Conservation (phyloP, 352 stramenopile genomes). For the Thraustotheca clavata region DNA sequence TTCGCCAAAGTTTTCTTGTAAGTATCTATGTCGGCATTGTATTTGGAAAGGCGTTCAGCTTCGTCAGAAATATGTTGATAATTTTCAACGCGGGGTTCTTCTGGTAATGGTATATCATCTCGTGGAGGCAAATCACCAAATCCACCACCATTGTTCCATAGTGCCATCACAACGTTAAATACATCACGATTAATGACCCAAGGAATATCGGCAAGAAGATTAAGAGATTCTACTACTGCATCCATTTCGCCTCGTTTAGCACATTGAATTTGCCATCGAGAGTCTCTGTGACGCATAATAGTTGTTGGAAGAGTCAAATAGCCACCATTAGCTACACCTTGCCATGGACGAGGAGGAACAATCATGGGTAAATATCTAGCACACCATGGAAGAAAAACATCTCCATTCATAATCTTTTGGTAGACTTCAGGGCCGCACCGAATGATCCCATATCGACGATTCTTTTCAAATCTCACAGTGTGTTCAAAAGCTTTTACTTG, state of each 20-base stretch:
- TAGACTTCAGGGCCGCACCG: slow-evolving; percentile 35
- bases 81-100: slow-evolving; percentile 39
- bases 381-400: slow-evolving; percentile 66
- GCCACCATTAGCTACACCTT: slow-evolving; percentile 78
- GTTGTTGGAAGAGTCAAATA: slow-evolving; percentile 90
- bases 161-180: slow-evolving; percentile 83
- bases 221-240: slow-evolving; percentile 86
- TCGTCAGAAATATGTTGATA: slow-evolving; percentile 57
- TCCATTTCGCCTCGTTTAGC: slow-evolving; percentile 80
- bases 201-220: slow-evolving; percentile 86
- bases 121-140: slow-evolving; percentile 91
- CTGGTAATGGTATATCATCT: slow-evolving; percentile 47
- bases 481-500: slow-evolving; percentile 45
- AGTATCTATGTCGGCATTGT: slow-evolving; percentile 21
- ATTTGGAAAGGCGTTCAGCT: slow-evolving; percentile 17
- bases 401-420: slow-evolving; percentile 39
- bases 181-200: slow-evolving; percentile 95
- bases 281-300: slow-evolving; percentile 88
- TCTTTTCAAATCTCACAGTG: slow-evolving; percentile 72
- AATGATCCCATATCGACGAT: slow-evolving; percentile 70
- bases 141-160: slow-evolving; percentile 86
- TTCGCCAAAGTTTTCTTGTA: slow-evolving; percentile 66
- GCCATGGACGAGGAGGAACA: slow-evolving; percentile 91
- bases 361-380: slow-evolving; percentile 94
- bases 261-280: slow-evolving; percentile 81